Percentiles rank a stretch among this genome's conserved stretches.
Evolutionary conservation across 768 basidiomycete species (phyloP).

Genomic region (Russula dissimulans): DNA sequence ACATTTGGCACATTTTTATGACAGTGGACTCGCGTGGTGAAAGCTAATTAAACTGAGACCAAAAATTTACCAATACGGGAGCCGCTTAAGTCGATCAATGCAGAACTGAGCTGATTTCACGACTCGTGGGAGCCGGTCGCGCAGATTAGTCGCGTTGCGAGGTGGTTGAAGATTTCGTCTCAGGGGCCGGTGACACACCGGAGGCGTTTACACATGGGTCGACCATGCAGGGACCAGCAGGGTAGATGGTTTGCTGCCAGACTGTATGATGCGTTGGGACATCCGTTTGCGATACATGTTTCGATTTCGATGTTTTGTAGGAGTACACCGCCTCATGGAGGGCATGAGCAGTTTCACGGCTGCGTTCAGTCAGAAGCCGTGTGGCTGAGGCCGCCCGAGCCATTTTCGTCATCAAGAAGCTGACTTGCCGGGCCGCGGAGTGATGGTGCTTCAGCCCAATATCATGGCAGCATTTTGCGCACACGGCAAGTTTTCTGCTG

Average conservation of each 20-base stretch:
- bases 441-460: background rate
- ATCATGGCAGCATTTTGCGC: background rate
- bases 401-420: too few relatives aligned
- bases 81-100: too few relatives aligned
- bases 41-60: background rate
- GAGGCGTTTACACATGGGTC: background rate
- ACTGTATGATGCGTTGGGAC: background rate
- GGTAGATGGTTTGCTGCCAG: background rate
- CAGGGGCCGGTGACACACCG: background rate
- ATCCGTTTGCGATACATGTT: too few relatives aligned
- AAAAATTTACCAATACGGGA: background rate
- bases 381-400: background rate
- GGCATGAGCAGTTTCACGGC: too few relatives aligned
- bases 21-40: background rate
- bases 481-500: background rate
- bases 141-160: background rate
- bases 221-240: background rate
- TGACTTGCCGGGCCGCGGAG: background rate
- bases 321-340: too few relatives aligned
- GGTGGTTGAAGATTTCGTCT: too few relatives aligned
- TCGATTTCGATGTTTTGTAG: too few relatives aligned
- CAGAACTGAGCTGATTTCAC: background rate
- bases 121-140: background rate
- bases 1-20: background rate
- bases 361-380: too few relatives aligned